phyloP scores from a whole-genome alignment of 2,329 filamentous ascomycete species.

The Sarocladium brachiariae region DNA sequence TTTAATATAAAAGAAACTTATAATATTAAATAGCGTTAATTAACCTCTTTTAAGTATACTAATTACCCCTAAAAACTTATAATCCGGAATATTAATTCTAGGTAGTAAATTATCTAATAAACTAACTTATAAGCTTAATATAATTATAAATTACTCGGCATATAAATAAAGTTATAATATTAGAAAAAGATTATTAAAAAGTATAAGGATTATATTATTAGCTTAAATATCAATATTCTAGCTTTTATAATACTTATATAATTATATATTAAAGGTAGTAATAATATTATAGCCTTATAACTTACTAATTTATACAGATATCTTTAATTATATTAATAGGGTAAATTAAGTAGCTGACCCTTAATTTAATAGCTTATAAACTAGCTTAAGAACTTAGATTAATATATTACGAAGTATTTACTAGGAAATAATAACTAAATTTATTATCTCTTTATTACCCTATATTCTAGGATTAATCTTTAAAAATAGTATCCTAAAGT shows the following conservation, averaged over 20 bases:
- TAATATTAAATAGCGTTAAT: constrained; percentile 8
- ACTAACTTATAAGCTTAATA: constrained; percentile 5
- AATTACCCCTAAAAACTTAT: constrained; percentile 5
- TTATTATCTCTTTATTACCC: not conserved
- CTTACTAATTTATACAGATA: not conserved
- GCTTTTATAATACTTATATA: constrained; percentile 7
- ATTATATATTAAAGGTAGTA: not conserved
- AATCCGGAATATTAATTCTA: constrained; percentile 4
- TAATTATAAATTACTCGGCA: constrained; percentile 1
- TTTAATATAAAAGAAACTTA: constrained; percentile 5
- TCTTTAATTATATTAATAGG: not conserved
- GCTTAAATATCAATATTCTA: constrained; percentile 5
- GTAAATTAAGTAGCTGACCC: not conserved
- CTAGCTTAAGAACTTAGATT: constrained; percentile 6
- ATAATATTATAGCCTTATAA: not conserved
- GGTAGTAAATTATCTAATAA: not conserved
- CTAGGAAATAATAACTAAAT: constrained; percentile 7
- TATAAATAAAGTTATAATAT: constrained; percentile 1
- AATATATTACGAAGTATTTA: constrained; percentile 9
- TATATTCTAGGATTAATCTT: not conserved
- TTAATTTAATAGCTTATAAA: constrained; percentile 6
- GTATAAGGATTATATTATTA: constrained; percentile 1
- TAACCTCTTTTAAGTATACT: constrained; percentile 1
- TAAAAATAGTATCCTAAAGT: constrained; percentile 7
- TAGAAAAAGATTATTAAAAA: constrained; percentile 5